Evolutionary conservation across 2,329 filamentous ascomycete genomes (phyloP).

Genomic region (Celoporthe dispersa): DNA sequence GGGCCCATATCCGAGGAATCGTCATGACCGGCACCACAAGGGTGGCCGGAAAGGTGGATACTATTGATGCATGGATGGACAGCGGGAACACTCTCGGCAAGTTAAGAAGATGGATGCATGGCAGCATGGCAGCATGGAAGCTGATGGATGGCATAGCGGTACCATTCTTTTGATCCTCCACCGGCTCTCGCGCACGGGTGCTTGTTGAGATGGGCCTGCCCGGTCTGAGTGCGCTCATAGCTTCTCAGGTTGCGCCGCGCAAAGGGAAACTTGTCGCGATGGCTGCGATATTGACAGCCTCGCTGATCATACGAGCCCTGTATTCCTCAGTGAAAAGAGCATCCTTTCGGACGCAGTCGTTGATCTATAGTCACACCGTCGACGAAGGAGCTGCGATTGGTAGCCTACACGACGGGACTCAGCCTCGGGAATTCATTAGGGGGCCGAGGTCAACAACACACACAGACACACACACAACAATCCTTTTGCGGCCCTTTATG

Average conservation of each 20-base stretch:
- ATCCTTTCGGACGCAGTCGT: not conserved
- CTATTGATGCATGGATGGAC: slow-evolving; percentile 20
- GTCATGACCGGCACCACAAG: slow-evolving; percentile 28
- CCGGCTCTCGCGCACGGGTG: not conserved
- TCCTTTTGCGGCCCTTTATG: not conserved
- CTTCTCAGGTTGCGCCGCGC: not conserved
- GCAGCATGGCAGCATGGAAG: not conserved
- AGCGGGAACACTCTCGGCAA: not conserved
- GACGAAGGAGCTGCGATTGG: not conserved
- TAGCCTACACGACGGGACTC: not conserved
- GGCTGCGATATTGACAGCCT: not conserved
- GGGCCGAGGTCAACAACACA: not conserved
- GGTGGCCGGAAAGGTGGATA: slow-evolving; percentile 29
- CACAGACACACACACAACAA: not conserved
- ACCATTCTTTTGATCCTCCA: not conserved
- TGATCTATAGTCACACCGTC: not conserved
- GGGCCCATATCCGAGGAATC: slow-evolving; percentile 28
- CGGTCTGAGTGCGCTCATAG: not conserved
- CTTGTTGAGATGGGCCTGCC: not conserved
- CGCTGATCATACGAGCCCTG: not conserved
- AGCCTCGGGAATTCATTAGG: not conserved
- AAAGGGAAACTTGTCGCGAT: not conserved
- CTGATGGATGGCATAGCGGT: not conserved
- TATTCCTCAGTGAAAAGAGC: not conserved
- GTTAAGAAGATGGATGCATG: not conserved